Conservation (phyloP, 2,329 filamentous ascomycete species). For the Penicillium sp. region DNA sequence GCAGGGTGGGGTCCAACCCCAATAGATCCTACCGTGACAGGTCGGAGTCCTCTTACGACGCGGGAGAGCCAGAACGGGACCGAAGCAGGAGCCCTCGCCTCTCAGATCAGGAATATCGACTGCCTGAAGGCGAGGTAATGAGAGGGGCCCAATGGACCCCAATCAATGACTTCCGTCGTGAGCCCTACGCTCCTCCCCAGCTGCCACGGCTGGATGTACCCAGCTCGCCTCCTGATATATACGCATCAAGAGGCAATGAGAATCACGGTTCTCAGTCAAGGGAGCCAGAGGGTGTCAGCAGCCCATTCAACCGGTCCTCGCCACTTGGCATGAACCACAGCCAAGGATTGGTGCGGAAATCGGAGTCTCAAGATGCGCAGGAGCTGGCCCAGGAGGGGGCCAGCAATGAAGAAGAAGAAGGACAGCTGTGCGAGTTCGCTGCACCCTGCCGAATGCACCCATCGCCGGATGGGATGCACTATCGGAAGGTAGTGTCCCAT, state of each 20-base stretch:
- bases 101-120: background rate
- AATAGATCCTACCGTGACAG: background rate
- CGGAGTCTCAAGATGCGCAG: background rate
- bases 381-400: background rate
- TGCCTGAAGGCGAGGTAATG: background rate
- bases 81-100: background rate
- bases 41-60: background rate
- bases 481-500: slow-evolving; percentile 74
- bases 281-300: too few relatives aligned
- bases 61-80: background rate
- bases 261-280: too few relatives aligned
- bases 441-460: slow-evolving; percentile 15
- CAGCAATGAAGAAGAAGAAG: background rate
- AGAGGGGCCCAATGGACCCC: too few relatives aligned
- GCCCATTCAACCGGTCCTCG: too few relatives aligned
- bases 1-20: background rate
- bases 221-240: too few relatives aligned
- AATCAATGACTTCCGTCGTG: background rate
- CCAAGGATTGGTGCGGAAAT: background rate
- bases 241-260: too few relatives aligned
- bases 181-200: too few relatives aligned
- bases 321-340: too few relatives aligned
- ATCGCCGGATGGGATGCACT: slow-evolving; percentile 43
- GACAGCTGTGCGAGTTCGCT: slow-evolving; percentile 14
- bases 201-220: too few relatives aligned